Base-by-base conservation (phyloP, 1,139 yeast species). In the Kurtzmaniella natalensis region DNA sequence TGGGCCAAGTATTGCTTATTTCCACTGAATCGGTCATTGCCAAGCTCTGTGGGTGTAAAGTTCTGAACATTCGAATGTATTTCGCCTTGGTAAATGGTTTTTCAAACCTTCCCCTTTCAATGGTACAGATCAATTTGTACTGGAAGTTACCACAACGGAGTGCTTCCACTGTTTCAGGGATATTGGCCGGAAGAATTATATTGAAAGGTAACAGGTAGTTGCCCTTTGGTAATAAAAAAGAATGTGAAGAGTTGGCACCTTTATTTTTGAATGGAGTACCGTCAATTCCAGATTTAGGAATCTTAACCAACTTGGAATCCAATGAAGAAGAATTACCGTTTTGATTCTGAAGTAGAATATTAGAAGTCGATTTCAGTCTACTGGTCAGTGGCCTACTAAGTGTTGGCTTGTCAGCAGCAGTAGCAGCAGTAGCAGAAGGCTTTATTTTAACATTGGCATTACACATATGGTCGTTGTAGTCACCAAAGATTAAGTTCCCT, bases 91-190 rank as follows among this genome's bases (percentile, higher is more conserved):
- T 43, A 28, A 75, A 54, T 0, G 65, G 38, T 64, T 70, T 53
- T 72, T 67, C 58, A 64, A 63, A 60, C 55, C 67, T 47, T 26
- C 78, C 76, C 31, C 80, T 59, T 41, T 77, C 83, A n/a, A 78
- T 60, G 11, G 60, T 57, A 33, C 80, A 70, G 42, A 70, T 74
- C 38, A 81, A 56, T 34, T 68, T 67, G 53, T 82, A 81, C 9
- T 77, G 55, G 4, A 81, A 52, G 7, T 74, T 69, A 1, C 81
- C 85, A 28, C 75, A 68, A 31, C 64, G 37, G 32, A 81, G 55
- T 0, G 87, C 86, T 53, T 81, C 89, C 0, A 81, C 71, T 0
- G 88, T 76, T 43, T 81, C 89, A 2, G 81, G 72, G 1, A 76
- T 53, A 43, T 74, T 74, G 2, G 79, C 71, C 0, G 89, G 88